phyloP scores from a whole-genome alignment of 805 yeast genomes.

The Wickerhamomyces ciferrii region DNA sequence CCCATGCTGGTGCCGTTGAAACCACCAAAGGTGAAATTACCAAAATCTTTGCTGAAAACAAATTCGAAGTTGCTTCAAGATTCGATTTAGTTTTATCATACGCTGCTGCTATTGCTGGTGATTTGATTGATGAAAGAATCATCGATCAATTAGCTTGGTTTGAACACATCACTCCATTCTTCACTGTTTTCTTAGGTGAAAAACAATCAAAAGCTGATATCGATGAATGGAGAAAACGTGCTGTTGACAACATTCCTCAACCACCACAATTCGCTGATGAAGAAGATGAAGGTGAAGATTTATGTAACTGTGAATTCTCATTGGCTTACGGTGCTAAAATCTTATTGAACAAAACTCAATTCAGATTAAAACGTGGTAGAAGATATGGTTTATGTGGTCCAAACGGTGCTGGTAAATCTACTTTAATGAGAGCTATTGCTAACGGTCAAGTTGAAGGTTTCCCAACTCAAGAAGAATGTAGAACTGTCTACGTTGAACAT shows the following conservation, averaged over 20 bases:
- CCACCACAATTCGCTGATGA: slow-evolving; percentile 95
- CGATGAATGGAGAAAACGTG: slow-evolving; percentile 92
- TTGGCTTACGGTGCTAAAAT: slow-evolving; percentile 99
- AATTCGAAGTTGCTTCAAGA: slow-evolving; percentile 60
- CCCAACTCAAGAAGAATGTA: slow-evolving; percentile 99
- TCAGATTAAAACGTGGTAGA: slow-evolving; percentile 98
- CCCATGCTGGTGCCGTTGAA: slow-evolving; percentile 95
- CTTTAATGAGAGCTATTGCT: slow-evolving; percentile 95
- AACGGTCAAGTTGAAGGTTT: slow-evolving; percentile 99
- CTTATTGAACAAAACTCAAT: slow-evolving; percentile 98
- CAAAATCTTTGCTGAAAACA: slow-evolving; percentile 62
- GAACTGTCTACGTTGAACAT: slow-evolving; percentile 99
- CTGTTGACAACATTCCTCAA: slow-evolving; percentile 96
- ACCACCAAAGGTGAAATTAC: slow-evolving; percentile 83
- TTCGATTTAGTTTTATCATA: slow-evolving; percentile 74
- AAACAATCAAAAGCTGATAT: slow-evolving; percentile 83
- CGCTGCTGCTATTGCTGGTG: slow-evolving; percentile 97
- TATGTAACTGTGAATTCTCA: slow-evolving; percentile 99
- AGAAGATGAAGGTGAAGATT: slow-evolving; percentile 98
- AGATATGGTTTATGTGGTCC: slow-evolving; percentile 99
- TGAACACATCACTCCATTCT: slow-evolving; percentile 83
- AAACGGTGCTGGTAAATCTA: slow-evolving; percentile 99
- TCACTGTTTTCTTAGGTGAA: slow-evolving; percentile 94
- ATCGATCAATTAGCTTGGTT: slow-evolving; percentile 92
- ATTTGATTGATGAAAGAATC: slow-evolving; percentile 95